Conservation (phyloP, 1,284 basidiomycete genomes). For the Amylostereum areolatum region DNA sequence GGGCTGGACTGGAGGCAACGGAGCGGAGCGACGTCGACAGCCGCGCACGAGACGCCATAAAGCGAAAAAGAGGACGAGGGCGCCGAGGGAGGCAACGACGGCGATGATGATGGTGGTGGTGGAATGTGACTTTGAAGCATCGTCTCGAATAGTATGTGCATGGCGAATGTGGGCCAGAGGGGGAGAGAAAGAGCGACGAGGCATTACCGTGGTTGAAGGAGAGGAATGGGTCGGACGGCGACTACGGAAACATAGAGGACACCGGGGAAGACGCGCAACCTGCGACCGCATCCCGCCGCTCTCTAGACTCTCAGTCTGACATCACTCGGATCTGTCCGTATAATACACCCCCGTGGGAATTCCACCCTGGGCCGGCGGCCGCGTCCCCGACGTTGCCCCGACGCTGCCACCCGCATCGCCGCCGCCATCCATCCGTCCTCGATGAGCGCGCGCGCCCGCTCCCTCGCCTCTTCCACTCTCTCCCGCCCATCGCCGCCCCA, state of each 20-base stretch:
- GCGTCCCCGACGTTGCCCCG: too few relatives aligned
- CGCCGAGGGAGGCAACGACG: slow-evolving; percentile 34
- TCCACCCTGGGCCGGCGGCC: too few relatives aligned
- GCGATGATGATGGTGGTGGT: slow-evolving; percentile 39
- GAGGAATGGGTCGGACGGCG: background rate
- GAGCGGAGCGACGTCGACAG: slow-evolving; percentile 27
- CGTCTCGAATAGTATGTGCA: background rate
- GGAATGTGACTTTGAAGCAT: background rate
- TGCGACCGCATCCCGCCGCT: too few relatives aligned
- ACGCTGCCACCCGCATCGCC: too few relatives aligned
- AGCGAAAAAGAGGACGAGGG: slow-evolving; percentile 31
- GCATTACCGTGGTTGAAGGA: background rate
- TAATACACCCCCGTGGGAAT: too few relatives aligned
- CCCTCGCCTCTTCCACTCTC: slow-evolving; percentile 2
- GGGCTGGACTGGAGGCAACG: slow-evolving; percentile 53
- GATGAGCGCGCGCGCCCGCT: background rate
- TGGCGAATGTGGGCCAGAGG: background rate
- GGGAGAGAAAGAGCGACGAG: background rate
- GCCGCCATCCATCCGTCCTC: background rate
- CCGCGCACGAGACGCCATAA: slow-evolving; percentile 33
- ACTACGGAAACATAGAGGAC: too few relatives aligned
- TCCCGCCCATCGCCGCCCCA: slow-evolving; percentile 23
- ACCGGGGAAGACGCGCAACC: too few relatives aligned
- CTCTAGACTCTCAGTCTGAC: too few relatives aligned
- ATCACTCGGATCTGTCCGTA: too few relatives aligned